These are phyloP conservation scores for Leccinum uliginosum DNA, from an alignment of 768 basidiomycete genomes.

Conservation along the genomic window DNA sequence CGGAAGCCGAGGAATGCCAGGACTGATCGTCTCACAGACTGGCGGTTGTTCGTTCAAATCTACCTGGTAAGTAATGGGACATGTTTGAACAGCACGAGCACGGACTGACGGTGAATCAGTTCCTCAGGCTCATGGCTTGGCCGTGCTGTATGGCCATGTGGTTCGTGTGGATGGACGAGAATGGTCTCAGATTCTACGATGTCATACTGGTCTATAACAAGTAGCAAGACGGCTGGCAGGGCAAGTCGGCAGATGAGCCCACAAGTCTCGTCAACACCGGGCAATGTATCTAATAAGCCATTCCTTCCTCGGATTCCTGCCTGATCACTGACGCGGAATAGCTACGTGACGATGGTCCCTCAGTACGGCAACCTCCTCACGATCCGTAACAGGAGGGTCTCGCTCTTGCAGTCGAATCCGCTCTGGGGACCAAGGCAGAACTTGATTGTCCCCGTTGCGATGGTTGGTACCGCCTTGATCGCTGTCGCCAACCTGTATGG, in stretches of 20 bases:
- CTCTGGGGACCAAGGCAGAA: constrained; percentile 47
- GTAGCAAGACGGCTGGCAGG: constrained; percentile 35
- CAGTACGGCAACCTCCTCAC: constrained; percentile 41
- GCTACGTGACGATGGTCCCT: constrained; percentile 46
- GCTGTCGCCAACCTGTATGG: constrained; percentile 43
- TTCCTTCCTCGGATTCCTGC: not conserved
- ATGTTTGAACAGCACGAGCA: not conserved
- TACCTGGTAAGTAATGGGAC: constrained; percentile 35
- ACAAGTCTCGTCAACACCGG: constrained; percentile 35
- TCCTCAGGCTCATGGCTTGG: constrained; percentile 44
- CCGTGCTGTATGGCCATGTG: constrained; percentile 42
- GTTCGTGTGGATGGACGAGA: constrained; percentile 36
- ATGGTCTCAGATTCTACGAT: constrained; percentile 35
- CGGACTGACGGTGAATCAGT: constrained; percentile 23
- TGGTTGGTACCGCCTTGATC: constrained; percentile 39
- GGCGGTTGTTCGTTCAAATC: constrained; percentile 45
- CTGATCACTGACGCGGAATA: constrained; percentile 9
- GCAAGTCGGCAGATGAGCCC: constrained; percentile 29
- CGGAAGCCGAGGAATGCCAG: constrained; percentile 48
- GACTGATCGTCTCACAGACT: constrained; percentile 48
- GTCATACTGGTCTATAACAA: constrained; percentile 40
- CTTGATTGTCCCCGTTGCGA: constrained; percentile 33
- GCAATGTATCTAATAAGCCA: constrained; percentile 42
- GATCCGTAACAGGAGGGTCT: constrained; percentile 42
- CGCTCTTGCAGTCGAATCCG: constrained; percentile 40